Percentiles rank a stretch among this genome's conserved stretches.
phyloP scores from a whole-genome alignment of 225 moss, liverwort and hornwort genomes.

The Neckera pumila region DNA sequence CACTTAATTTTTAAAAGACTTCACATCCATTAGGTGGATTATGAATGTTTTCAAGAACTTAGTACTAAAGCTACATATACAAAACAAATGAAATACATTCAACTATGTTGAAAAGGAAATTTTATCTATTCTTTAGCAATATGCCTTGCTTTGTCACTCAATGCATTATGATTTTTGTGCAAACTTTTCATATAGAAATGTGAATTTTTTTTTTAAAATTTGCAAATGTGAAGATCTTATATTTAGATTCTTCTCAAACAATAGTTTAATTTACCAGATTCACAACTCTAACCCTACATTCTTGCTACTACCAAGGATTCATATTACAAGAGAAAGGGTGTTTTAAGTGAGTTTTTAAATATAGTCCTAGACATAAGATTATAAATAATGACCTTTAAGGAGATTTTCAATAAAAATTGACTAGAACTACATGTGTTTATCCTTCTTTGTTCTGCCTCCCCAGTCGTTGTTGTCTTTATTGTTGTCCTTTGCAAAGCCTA shows the following conservation, averaged over 20 bases:
- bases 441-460: too few species aligned
- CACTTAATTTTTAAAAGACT: neutral
- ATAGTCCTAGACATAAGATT: too few species aligned
- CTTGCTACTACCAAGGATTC: neutral
- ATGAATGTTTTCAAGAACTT: neutral
- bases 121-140: neutral
- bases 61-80: neutral
- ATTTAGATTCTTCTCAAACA: neutral
- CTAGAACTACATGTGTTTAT: too few species aligned
- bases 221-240: neutral
- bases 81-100: neutral
- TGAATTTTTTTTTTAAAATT: neutral
- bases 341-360: too few species aligned
- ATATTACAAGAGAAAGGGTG: too few species aligned
- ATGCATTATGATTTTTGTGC: neutral
- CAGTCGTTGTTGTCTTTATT: too few species aligned
- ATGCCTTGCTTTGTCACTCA: neutral
- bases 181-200: neutral
- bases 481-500: too few species aligned
- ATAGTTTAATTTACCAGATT: neutral
- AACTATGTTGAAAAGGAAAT: neutral
- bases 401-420: too few species aligned
- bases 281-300: neutral
- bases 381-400: too few species aligned
- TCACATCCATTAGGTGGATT: neutral